phyloP scores from a whole-genome alignment of 768 basidiomycete genomes.

The Leccinum variicolor region DNA sequence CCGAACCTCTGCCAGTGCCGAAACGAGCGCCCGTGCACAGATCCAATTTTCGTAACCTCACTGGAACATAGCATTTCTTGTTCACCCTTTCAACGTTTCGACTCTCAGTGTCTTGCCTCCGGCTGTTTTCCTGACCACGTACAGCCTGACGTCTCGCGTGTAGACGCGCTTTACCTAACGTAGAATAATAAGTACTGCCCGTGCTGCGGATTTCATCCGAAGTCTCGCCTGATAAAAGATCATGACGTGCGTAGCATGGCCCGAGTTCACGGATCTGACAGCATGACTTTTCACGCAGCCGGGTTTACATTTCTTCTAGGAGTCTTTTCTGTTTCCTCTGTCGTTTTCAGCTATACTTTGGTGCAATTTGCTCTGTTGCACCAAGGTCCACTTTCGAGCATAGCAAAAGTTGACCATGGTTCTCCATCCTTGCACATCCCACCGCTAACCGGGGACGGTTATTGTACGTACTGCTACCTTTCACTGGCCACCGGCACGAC shows the following conservation, averaged over 20 bases:
- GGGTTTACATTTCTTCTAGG: background rate
- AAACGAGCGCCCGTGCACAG: background rate
- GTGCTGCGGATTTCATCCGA: background rate
- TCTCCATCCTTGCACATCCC: background rate
- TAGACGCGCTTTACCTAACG: background rate
- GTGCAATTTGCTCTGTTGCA: background rate
- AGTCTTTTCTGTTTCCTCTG: background rate
- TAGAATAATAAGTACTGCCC: background rate
- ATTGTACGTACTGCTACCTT: background rate
- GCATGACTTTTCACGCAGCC: background rate
- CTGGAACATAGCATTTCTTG: background rate
- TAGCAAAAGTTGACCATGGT: background rate
- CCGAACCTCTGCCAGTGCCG: background rate
- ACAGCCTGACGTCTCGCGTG: background rate
- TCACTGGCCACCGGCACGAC: background rate
- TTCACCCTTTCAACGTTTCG: background rate
- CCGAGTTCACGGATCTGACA: background rate
- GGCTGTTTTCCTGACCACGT: background rate
- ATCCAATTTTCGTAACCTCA: background rate
- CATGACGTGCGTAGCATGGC: background rate
- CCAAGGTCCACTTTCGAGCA: background rate
- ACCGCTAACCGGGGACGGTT: background rate
- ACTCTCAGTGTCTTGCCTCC: background rate
- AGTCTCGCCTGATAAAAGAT: background rate
- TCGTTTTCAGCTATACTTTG: background rate